Evolutionary conservation across 768 basidiomycete genomes (phyloP), one percentile per base, ranked within the genome.

Genomic region (Hygrophorus russula): DNA sequence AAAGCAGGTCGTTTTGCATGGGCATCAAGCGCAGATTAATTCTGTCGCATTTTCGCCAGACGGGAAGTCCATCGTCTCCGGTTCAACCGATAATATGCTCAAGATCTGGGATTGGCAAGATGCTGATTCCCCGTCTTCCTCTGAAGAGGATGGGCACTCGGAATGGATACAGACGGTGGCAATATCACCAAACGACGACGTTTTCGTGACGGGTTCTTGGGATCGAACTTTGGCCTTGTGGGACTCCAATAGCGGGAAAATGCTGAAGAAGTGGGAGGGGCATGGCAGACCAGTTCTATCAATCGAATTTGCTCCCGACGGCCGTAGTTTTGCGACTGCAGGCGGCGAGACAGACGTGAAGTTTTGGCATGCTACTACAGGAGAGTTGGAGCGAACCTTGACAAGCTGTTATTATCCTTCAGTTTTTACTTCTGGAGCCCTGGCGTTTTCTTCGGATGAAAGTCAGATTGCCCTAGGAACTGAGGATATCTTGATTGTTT

Each of bases 151-250:
- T 14, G 36, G 36, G 9, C 36, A 36, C 19, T 36, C 36, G 36
- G 36, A 36, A 18, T 36, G 36, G 36, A 36, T 36, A 36, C 36
- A 36, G 36, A 36, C 36, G 8, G 6, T 36, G 36, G 36, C 36
- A 14, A 36, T 36, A 36, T 36, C 36, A 18, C 36, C 36, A 8
- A 18, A 36, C 19, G 36, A 18, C 7, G 19, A 36, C 9, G 14
- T 36, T 6, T 14, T 36, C 36, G 36, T 36, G 14, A 36, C 36
- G 9, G 36, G 36, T 8, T 36, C 36, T 7, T 36, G 36, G 36
- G 36, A 36, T 18, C 6, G 7, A 7, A 36, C 36, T 6, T 14
- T 36, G 7, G 36, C 36, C 14, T 14, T 36, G 36, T 36, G 36
- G 36, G 36, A 36, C 36, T 7, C 36, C n/a, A 36, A 7, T 7